Base-by-base conservation (phyloP, 1,284 basidiomycete genomes). In the Leccinum glutinopallens region DNA sequence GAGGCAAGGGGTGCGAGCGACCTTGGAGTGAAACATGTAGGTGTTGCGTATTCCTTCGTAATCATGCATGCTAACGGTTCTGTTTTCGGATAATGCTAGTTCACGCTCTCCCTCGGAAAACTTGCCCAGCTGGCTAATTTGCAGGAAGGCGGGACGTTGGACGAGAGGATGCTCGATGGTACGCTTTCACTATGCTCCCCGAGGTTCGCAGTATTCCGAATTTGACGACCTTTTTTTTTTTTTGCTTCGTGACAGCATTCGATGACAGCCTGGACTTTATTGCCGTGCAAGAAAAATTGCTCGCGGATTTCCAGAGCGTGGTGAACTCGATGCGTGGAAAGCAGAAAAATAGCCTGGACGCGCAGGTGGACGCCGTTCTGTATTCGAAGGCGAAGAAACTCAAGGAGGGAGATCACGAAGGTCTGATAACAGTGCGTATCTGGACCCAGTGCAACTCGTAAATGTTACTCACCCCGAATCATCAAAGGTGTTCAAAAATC, bases 21-120 rank as follows among this genome's bases (percentile, higher is more conserved):
- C 63, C 79, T 96, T 22, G 84, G 83, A 29, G 83, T 87, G 37
- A 89, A 89, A 78, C 90, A 95, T 80, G 94, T 95, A 73, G 69
- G 85, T 74, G 33, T 41, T 35, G 55, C 39, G 25, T 54, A 3
- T 54, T 29, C 33, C 12, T 57, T 46, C 8, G 17, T 37, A 25
- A 35, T 25, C 8, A 22, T 25, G 25, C 25, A 25, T 25, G 5
- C 60, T 64, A 17, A 73, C 53, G 59, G 51, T n/a, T 22, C 25
- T 19, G 57, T 58, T 51, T 7, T 61, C 57, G 60, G 19, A 58
- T 43, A 57, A 10, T 35, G 63, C 46, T 73, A 97, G 93, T 81
- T 97, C 59, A 90, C 96, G 83, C 84, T 97, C 62, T 96, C 94
- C 72, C 87, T 99, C 35, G 92, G 92, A 54, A 98, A 98, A 78